Evolutionary conservation across 176 grass and related monocot species (phyloP).

Genomic region (Hsuehochloa calcarea): DNA sequence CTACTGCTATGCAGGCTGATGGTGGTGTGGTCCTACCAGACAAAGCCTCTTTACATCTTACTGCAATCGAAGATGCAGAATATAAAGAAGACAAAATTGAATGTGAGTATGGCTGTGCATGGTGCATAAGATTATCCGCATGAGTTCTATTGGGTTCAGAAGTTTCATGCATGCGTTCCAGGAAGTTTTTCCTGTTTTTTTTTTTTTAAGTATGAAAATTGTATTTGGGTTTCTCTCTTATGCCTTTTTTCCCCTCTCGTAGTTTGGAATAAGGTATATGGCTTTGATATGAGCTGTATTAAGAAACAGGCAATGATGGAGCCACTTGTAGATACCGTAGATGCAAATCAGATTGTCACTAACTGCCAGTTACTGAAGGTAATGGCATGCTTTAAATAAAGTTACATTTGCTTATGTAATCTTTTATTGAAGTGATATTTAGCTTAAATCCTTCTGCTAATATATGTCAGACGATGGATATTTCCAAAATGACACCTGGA

Average conservation of each 20-base stretch:
- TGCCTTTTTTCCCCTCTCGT: neutral
- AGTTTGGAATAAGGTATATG: slow-evolving; percentile 98
- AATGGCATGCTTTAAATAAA: neutral
- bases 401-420: neutral
- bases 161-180: neutral
- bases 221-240: neutral
- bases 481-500: slow-evolving; percentile 86
- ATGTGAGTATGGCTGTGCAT: slow-evolving; percentile 48
- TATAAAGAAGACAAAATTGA: slow-evolving; percentile 97
- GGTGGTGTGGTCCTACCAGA: slow-evolving; percentile 81
- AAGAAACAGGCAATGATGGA: slow-evolving; percentile 95
- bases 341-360: slow-evolving; percentile 90
- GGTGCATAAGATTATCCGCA: neutral
- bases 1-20: slow-evolving; percentile 50
- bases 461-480: slow-evolving; percentile 80
- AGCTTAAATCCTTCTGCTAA: slow-evolving; percentile 3
- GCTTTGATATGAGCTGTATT: slow-evolving; percentile 99
- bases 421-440: neutral
- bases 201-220: neutral
- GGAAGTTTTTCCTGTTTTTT: neutral
- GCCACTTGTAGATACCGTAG: slow-evolving; percentile 88
- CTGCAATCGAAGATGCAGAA: slow-evolving; percentile 94
- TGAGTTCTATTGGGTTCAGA: neutral
- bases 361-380: slow-evolving; percentile 87
- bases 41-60: slow-evolving; percentile 81